phyloP scores from a whole-genome alignment of 176 grass and related monocot species.

The Lolium rigidum region DNA sequence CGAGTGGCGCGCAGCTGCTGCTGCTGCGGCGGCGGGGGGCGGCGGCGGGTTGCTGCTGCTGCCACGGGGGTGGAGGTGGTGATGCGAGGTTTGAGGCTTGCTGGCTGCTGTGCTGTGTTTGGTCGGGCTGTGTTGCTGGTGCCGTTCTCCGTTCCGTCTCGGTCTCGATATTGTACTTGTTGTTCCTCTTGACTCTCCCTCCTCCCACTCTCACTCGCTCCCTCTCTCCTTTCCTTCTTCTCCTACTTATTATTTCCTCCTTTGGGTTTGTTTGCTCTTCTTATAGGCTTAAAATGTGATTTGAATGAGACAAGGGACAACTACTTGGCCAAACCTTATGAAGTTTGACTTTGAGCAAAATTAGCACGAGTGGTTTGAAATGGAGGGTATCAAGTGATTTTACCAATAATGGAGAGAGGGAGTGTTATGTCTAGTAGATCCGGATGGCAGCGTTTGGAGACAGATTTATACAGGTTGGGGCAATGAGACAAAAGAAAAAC shows the following conservation, averaged over 20 bases:
- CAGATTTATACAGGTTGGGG: too few species aligned
- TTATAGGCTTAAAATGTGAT: neutral
- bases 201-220: neutral
- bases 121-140: slow-evolving; percentile 38
- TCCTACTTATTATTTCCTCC: neutral
- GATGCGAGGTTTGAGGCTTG: slow-evolving; percentile 42
- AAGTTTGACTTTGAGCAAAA: too few species aligned
- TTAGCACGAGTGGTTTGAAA: too few species aligned
- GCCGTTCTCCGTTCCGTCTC: slow-evolving; percentile 51
- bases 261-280: neutral
- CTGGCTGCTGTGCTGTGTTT: slow-evolving; percentile 40
- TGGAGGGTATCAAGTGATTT: too few species aligned
- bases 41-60: slow-evolving; percentile 26
- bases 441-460: too few species aligned
- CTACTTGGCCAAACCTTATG: neutral
- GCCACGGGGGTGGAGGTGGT: slow-evolving; percentile 10
- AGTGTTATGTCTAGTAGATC: too few species aligned
- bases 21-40: neutral
- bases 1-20: neutral
- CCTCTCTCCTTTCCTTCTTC: neutral
- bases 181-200: neutral
- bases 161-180: slow-evolving; percentile 37
- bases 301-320: neutral
- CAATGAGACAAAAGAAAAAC: too few species aligned
- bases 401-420: too few species aligned